Base-by-base conservation (phyloP, 345 rosid genomes). In the Cardamine resedifolia region DNA sequence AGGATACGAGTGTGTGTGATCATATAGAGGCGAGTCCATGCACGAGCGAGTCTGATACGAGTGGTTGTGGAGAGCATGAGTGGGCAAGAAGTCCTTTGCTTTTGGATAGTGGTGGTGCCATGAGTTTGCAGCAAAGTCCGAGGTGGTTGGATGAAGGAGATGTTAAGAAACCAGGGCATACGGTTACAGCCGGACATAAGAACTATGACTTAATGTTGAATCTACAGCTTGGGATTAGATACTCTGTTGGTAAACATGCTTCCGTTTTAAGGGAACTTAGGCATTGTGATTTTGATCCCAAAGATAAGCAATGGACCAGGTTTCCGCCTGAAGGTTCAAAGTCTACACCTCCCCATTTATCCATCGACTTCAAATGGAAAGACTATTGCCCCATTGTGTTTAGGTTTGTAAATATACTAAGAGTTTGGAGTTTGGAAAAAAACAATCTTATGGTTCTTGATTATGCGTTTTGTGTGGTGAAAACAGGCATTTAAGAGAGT, bases 331-430 rank as follows among this genome's bases (percentile, higher is more conserved):
- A 87, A 78, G 96, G 92, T n/a, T 89, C 96, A 4, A 89, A 87
- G 75, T 73, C 58, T 55, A 89, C 96, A 1, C 90, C 85, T 9
- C 92, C 96, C 4, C 96, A 89, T 83, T 84, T 71, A 49, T 87
- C 92, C 0, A 73, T 72, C 11, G 96, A 86, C 33, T 90, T 88
- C 77, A 82, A 81, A 72, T 90, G 96, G 93, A 90, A 90, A 77
- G 93, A 90, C 75, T 90, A 88, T 69, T 88, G 91, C 53, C 91
- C 96, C 41, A 72, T 86, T 77, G 94, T 90, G 28, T 90, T 90
- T 80, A 85, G 88, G 92, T 87, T 70, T 27, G 18, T 28, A 62
- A 6, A 24, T 43, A 19, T 45, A 16, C 4, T 36, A 48, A 6
- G 24, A 5, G 0, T 23, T 62, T 1, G 18, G 28, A 56, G 33